Evolutionary conservation across 2,329 filamentous ascomycete species (phyloP), one percentile per base, ranked within the genome.

Genomic region (Didymella pomorum): DNA sequence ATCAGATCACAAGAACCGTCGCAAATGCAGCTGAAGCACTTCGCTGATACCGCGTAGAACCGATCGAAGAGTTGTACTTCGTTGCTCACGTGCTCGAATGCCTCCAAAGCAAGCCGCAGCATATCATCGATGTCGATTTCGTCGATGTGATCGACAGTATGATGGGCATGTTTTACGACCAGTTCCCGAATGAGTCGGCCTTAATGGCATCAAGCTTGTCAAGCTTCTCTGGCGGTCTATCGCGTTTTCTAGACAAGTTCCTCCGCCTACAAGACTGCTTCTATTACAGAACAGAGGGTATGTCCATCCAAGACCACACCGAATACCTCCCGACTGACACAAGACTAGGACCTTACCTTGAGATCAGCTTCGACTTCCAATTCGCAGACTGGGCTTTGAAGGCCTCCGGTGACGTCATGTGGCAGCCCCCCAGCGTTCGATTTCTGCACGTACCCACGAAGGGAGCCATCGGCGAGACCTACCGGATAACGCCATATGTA

Each of bases 181-280:
- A 56, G 18, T 49, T 52, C 28, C 44, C 50, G 8, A 47, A 29
- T 7, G 37, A 52, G 9, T 48, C 51, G 11, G 41, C 42, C 26
- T 18, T 26, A 9, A 35, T 26, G 23, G 28, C 42, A 14, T 60
- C 65, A 21, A 41, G 23, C 25, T 76, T 74, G 73, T 71, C 73
- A 12, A 44, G 62, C 2, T 66, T 64, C 16, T 63, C 63, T 8
- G 56, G 63, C 2, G 60, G 75, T 31, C 54, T 77, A 12, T 66
- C 65, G 2, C 56, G 53, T 4, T 69, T 71, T 20, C 48, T 75
- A 1, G 69, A 68, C 59, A 73, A 75, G 42, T 75, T 74, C 37
- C 35, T 76, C n/a, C 65, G 65, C 1, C 69, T 67, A 1, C 71
- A 71, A 18, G 74, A 77, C 39, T 77, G 73, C 52, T 74, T 77